Evolutionary conservation across 306 rosid genomes (phyloP), one percentile per base, ranked within the genome.

Genomic region (Luffa aegyptiaca): DNA sequence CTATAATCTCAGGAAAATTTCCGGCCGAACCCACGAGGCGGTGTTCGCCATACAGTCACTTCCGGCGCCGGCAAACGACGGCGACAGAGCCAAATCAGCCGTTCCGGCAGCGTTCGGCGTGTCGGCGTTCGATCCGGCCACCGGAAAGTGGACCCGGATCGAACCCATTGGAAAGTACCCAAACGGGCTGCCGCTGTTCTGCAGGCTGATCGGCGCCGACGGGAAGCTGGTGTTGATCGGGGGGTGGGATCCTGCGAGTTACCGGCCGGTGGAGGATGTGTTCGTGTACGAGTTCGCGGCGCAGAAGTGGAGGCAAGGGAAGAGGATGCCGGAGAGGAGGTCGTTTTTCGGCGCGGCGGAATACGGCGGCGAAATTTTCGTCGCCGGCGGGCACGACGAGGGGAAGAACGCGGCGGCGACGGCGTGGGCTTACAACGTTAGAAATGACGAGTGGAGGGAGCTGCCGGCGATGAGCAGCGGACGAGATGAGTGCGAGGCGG

Each of bases 401-500:
- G 84, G 35, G 79, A 89, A 89, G 84, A 86, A 89, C 79, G 92
- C 92, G 58, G 35, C 82, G 75, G 56, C 77, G 7, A 71, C 90
- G 9, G 87, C 88, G 13, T 81, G 86, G 85, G 90, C 75, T 2
- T 89, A 89, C 53, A 79, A 83, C 39, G 75, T 86, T 56, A 72
- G 82, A 33, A 31, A 58, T 11, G 80, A 89, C 83, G 82, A 86
- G 76, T 88, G 91, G 91, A 46, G 59, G 20, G 83, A 84, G 82
- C 17, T 88, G 80, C 1, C 66, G 7, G 77, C 75, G 64, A 86
- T 89, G 92, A 77, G 82, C 52, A 77, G 36, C 81, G 92, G 53
- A 78, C 78, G 90, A 79, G 92, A 89, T 86, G 92, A 89, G 86
- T 89, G 92, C 82, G 86, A 89, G 37, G 92, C 87, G 17, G 9